Evolutionary conservation across 352 stramenopile species (phyloP), one percentile per base, ranked within the genome.

Genomic region (Phytophthora cactorum): DNA sequence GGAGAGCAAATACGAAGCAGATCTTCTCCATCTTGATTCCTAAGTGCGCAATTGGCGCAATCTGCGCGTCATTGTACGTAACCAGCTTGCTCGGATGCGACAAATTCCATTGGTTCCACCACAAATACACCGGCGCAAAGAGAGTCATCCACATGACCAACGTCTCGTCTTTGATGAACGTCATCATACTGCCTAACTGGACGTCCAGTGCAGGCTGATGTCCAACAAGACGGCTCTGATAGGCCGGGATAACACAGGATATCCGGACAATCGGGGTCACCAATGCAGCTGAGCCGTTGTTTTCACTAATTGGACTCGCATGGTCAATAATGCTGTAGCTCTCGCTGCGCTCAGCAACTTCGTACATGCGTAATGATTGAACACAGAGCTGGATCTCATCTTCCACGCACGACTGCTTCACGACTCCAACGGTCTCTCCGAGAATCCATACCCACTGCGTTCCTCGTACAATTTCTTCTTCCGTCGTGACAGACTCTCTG

Each of bases 351-450:
- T 49, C 63, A 72, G 65, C 55, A 29, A 84, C 49, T 45, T 94
- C 86, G 47, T 86, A 63, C 68, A 96, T 84, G 2, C 41, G 64
- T 8, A 92, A 61, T n/a, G 83, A 82, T 22, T 86, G 70, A 49
- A 94, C 47, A 22, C 68, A 74, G 5, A 96, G 45, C 57, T 91
- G 77, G 15, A 94, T 79, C 44, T 96, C 86, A 28, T 92, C 88
- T 70, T 96, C 88, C 7, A 96, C 79, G 45, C 88, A 96, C 4
- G 86, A 94, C 59, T 96, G 88, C 58, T 90, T 93, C 1, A 95
- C 57, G 27, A 80, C 79, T 38, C 63, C 75, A 67, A 70, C 70
- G 11, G 81, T 76, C 12, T 77, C 39, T 8, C 84, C 84, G 5
- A 93, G 52, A 45, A 79, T 71, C 82, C 82, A 93, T 29, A 79